phyloP scores from a whole-genome alignment of 2,329 filamentous ascomycete genomes.

The Epichloe brachyelytri region DNA sequence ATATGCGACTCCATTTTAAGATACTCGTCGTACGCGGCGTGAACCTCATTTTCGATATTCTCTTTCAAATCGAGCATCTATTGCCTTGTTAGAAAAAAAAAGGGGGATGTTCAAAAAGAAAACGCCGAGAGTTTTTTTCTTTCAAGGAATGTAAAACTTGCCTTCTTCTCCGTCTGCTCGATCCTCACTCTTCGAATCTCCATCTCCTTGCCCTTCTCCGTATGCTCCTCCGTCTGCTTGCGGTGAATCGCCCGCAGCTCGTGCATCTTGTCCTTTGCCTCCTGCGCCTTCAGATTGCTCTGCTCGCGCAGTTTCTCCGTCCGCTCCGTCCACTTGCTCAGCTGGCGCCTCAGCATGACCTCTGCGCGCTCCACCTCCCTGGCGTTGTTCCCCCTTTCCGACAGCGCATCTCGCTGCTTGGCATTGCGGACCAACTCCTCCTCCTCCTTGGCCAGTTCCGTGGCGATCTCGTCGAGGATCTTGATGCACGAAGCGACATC shows the following conservation, averaged over 20 bases:
- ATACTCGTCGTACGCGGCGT: slow-evolving; percentile 84
- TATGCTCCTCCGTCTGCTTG: slow-evolving; percentile 70
- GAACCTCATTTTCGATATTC: slow-evolving; percentile 90
- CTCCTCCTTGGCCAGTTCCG: slow-evolving; percentile 81
- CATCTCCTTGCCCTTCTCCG: slow-evolving; percentile 81
- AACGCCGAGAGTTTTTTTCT: too few relatives aligned
- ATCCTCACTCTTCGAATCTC: slow-evolving; percentile 86
- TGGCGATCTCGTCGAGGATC: slow-evolving; percentile 72
- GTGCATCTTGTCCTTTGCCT: slow-evolving; percentile 81
- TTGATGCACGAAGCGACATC: slow-evolving; percentile 85
- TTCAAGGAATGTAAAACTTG: slow-evolving; percentile 21
- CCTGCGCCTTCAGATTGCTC: slow-evolving; percentile 66
- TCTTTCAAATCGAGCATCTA: slow-evolving; percentile 97
- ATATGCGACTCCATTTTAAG: slow-evolving; percentile 96
- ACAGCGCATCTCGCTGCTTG: slow-evolving; percentile 73
- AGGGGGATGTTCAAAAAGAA: background rate
- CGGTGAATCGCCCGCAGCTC: slow-evolving; percentile 70
- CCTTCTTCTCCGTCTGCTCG: slow-evolving; percentile 98
- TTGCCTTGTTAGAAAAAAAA: background rate
- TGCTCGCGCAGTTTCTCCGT: slow-evolving; percentile 74
- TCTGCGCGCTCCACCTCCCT: slow-evolving; percentile 86
- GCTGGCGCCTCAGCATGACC: slow-evolving; percentile 67
- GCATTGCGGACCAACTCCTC: slow-evolving; percentile 73
- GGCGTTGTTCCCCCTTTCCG: slow-evolving; percentile 78
- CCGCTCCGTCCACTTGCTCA: slow-evolving; percentile 74